Conservation (phyloP, 2,329 filamentous ascomycete species). For the Paramyrothecium roridum region DNA sequence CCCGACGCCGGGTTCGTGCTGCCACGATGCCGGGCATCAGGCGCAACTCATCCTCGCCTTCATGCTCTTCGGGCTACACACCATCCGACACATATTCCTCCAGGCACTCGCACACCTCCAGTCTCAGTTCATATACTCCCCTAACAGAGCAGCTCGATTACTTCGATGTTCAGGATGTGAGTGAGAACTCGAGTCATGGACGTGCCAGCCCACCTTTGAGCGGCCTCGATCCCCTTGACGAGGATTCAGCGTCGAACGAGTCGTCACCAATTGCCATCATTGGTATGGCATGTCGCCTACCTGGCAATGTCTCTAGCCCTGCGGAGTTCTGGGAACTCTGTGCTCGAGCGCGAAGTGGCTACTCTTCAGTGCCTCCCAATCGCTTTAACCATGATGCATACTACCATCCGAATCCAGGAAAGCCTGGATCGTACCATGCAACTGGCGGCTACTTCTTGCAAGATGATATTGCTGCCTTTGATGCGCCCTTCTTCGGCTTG, state of each 20-base stretch:
- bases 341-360: background rate
- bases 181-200: background rate
- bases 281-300: constrained; percentile 18
- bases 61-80: background rate
- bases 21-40: background rate
- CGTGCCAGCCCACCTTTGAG: background rate
- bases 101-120: background rate
- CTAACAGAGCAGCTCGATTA: background rate
- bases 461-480: constrained; percentile 16
- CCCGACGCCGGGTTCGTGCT: too few relatives aligned
- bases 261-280: constrained; percentile 11
- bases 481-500: constrained; percentile 17
- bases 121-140: background rate
- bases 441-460: constrained; percentile 24
- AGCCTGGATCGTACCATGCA: constrained; percentile 13
- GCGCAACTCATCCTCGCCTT: background rate
- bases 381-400: background rate
- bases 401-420: background rate
- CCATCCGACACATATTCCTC: background rate
- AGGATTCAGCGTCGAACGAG: background rate
- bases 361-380: background rate
- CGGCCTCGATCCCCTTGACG: background rate
- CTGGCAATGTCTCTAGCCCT: constrained; percentile 13
- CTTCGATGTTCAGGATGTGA: background rate
- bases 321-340: constrained; percentile 12